Conservation (phyloP, 768 basidiomycete species). For the Macrolepiota fuliginosa region DNA sequence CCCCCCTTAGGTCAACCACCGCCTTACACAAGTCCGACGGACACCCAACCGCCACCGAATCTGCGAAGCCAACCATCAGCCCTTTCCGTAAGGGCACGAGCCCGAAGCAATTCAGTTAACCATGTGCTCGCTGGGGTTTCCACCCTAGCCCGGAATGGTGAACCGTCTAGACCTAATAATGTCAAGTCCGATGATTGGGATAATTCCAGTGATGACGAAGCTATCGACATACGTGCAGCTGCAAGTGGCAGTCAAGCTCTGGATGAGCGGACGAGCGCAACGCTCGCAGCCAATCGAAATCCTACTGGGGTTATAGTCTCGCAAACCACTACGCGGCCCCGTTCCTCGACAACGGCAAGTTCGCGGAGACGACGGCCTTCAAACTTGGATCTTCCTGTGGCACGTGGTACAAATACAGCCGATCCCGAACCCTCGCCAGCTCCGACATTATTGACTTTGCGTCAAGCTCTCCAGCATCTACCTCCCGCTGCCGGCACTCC, state of each 20-base stretch:
- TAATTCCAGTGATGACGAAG: slow-evolving; percentile 84
- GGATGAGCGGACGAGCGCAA: slow-evolving; percentile 79
- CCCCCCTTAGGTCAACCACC: slow-evolving; percentile 58
- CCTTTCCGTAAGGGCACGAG: slow-evolving; percentile 40
- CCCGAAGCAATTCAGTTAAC: slow-evolving; percentile 54
- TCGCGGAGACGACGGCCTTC: slow-evolving; percentile 58
- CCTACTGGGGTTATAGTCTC: slow-evolving; percentile 19
- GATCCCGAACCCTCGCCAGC: slow-evolving; percentile 55
- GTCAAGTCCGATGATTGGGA: slow-evolving; percentile 53
- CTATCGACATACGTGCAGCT: slow-evolving; percentile 79
- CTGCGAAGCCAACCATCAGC: slow-evolving; percentile 40
- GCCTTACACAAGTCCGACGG: slow-evolving; percentile 48
- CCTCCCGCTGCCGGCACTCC: slow-evolving; percentile 33
- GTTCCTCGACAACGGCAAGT: slow-evolving; percentile 24
- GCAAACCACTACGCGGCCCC: slow-evolving; percentile 28
- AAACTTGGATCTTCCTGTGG: slow-evolving; percentile 60
- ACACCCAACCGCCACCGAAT: slow-evolving; percentile 28
- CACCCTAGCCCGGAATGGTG: slow-evolving; percentile 31
- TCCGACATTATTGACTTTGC: slow-evolving; percentile 60
- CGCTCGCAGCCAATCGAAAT: slow-evolving; percentile 31
- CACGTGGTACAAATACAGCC: slow-evolving; percentile 30
- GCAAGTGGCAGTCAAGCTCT: slow-evolving; percentile 78
- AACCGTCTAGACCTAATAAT: slow-evolving; percentile 21
- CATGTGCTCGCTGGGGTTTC: slow-evolving; percentile 55
- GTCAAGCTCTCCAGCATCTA: slow-evolving; percentile 57